These are phyloP conservation scores for Boletus fagicola DNA, from an alignment of 768 basidiomycete species.

Conservation along the genomic window DNA sequence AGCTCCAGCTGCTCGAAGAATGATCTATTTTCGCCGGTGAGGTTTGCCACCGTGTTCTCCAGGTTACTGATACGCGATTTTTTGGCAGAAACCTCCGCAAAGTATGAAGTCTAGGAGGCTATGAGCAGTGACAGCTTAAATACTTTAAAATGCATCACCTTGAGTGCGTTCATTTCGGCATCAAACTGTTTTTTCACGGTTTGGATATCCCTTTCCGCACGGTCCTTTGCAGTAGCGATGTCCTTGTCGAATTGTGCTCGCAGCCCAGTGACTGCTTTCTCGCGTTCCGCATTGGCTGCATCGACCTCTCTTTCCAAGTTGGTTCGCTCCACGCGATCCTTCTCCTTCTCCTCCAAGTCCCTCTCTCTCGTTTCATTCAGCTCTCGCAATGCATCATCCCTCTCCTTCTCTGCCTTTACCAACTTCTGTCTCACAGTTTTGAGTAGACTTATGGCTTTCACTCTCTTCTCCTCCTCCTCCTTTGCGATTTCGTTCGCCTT, in stretches of 20 bases:
- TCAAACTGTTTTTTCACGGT: slow-evolving; percentile 71
- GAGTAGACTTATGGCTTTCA: slow-evolving; percentile 87
- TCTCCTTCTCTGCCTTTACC: slow-evolving; percentile 95
- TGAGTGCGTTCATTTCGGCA: slow-evolving; percentile 67
- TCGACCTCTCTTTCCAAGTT: slow-evolving; percentile 66
- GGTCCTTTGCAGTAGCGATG: slow-evolving; percentile 53
- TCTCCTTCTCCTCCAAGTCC: slow-evolving; percentile 48
- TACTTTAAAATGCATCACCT: slow-evolving; percentile 44
- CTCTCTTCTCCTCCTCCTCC: slow-evolving; percentile 97
- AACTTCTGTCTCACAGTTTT: slow-evolving; percentile 96
- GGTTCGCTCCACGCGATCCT: slow-evolving; percentile 45
- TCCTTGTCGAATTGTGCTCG: slow-evolving; percentile 75
- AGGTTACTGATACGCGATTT: slow-evolving; percentile 64
- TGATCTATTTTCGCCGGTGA: slow-evolving; percentile 70
- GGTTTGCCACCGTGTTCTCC: slow-evolving; percentile 64
- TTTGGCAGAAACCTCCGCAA: slow-evolving; percentile 63
- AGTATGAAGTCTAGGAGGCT: slow-evolving; percentile 55
- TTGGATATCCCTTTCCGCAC: slow-evolving; percentile 71
- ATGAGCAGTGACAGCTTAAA: slow-evolving; percentile 11
- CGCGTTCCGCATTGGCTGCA: slow-evolving; percentile 55
- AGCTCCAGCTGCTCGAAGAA: slow-evolving; percentile 87
- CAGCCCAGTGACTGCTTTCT: slow-evolving; percentile 58
- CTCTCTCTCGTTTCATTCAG: slow-evolving; percentile 48
- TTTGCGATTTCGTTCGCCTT: slow-evolving; percentile 62
- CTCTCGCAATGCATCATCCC: slow-evolving; percentile 74